Percentiles rank a stretch among this genome's conserved stretches.
phyloP scores from a whole-genome alignment of 2,329 filamentous ascomycete genomes.

The Fusarium tuaranense region DNA sequence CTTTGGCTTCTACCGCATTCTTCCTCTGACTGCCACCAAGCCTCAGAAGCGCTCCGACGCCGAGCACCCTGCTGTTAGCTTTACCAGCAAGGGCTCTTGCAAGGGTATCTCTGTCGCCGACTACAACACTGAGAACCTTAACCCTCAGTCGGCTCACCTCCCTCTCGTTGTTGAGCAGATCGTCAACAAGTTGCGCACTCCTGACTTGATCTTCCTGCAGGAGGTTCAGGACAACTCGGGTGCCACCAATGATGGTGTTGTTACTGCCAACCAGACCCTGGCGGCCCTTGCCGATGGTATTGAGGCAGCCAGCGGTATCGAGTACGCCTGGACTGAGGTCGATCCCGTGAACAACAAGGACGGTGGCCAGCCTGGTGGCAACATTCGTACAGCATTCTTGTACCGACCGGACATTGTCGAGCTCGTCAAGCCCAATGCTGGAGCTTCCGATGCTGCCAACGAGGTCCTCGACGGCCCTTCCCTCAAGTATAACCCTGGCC shows the following conservation, averaged over 20 bases:
- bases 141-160: constrained; percentile 66
- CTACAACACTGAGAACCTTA: constrained; percentile 79
- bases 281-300: constrained; percentile 66
- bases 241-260: constrained; percentile 68
- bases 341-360: constrained; percentile 70
- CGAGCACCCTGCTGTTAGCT: constrained; percentile 62
- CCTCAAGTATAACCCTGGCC: constrained; percentile 77
- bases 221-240: constrained; percentile 78
- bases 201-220: constrained; percentile 76
- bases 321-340: constrained; percentile 72
- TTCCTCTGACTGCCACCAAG: constrained; percentile 70
- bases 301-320: constrained; percentile 57
- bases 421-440: constrained; percentile 70
- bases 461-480: constrained; percentile 65
- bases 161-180: constrained; percentile 73
- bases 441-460: constrained; percentile 65
- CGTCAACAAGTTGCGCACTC: constrained; percentile 70
- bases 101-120: constrained; percentile 71
- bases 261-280: constrained; percentile 69
- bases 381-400: constrained; percentile 78
- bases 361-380: constrained; percentile 76
- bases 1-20: constrained; percentile 77
- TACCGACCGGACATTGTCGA: constrained; percentile 71
- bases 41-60: constrained; percentile 59
- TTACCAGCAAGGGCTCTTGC: constrained; percentile 68